These are phyloP conservation scores for Tylopilus felleus DNA, from an alignment of 768 basidiomycete genomes.

Conservation along the genomic window DNA sequence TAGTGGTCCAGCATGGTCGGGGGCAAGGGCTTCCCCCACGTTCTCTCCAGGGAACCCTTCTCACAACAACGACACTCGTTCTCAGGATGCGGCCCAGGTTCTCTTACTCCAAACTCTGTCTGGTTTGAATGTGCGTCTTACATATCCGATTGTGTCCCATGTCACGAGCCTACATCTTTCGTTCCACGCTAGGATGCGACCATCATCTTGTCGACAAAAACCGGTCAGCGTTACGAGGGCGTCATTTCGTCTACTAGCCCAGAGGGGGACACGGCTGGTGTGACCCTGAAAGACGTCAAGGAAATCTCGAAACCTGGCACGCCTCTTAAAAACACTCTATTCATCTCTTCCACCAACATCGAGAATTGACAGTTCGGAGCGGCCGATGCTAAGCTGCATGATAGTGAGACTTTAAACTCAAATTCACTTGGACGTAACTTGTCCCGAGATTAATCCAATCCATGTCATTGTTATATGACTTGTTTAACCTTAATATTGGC, in stretches of 20 bases:
- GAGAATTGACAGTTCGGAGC: conserved; percentile 72
- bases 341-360: conserved; percentile 71
- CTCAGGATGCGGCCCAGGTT: conserved; percentile 50
- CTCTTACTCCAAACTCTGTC: conserved; percentile 61
- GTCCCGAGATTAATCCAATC: neutral
- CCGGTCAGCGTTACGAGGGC: conserved; percentile 70
- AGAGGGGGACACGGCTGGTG: conserved; percentile 69
- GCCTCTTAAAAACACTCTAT: conserved; percentile 66
- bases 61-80: conserved; percentile 46
- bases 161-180: conserved; percentile 12
- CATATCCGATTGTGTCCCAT: conserved; percentile 7
- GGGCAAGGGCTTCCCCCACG: conserved; percentile 69
- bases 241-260: conserved; percentile 55
- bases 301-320: conserved; percentile 65
- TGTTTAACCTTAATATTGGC: neutral
- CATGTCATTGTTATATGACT: too few species aligned
- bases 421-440: neutral
- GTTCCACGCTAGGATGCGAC: conserved; percentile 60
- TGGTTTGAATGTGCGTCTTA: conserved; percentile 63
- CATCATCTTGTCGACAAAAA: conserved; percentile 69
- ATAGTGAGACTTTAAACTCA: conserved; percentile 50
- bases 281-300: conserved; percentile 75
- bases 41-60: conserved; percentile 51
- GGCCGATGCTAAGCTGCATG: conserved; percentile 63
- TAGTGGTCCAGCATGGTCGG: conserved; percentile 46